phyloP scores from a whole-genome alignment of 768 basidiomycete genomes.

The Naganishia vaughanmartiniae region DNA sequence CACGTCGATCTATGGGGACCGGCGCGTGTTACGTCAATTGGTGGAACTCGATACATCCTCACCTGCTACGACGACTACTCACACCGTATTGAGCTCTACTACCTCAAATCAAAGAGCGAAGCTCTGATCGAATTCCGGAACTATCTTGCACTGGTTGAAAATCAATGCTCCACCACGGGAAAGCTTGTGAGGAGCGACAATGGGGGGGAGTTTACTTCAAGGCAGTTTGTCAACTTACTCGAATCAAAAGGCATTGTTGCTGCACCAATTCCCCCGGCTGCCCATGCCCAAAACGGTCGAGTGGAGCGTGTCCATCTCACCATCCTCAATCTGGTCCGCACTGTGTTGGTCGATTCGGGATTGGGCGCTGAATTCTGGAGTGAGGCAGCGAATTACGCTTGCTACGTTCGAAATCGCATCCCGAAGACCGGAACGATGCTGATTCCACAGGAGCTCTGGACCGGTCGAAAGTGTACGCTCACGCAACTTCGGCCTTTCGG shows the following conservation, averaged over 20 bases:
- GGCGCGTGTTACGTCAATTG: not conserved
- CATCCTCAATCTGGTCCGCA: constrained; percentile 29
- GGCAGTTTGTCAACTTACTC: constrained; percentile 1
- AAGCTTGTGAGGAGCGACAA: constrained; percentile 14
- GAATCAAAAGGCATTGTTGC: constrained; percentile 13
- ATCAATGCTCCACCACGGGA: constrained; percentile 13
- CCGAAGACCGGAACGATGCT: not conserved
- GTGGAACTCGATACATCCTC: not conserved
- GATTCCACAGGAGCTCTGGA: constrained; percentile 5
- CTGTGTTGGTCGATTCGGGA: constrained; percentile 22
- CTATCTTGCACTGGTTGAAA: constrained; percentile 21
- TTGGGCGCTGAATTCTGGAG: constrained; percentile 4
- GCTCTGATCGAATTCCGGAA: constrained; percentile 3
- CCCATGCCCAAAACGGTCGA: too few relatives aligned
- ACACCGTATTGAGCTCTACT: not conserved
- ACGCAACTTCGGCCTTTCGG: constrained; percentile 22
- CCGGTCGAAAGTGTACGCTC: not conserved
- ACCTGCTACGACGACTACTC: constrained; percentile 26
- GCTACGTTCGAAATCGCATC: constrained; percentile 18
- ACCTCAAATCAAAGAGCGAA: constrained; percentile 14
- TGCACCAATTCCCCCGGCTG: constrained; percentile 22
- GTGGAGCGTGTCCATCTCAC: constrained; percentile 33
- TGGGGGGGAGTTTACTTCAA: constrained; percentile 12
- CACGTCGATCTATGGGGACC: constrained; percentile 18
- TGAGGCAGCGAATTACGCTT: constrained; percentile 20